phyloP scores from a whole-genome alignment of 2,329 filamentous ascomycete species.

The Hirsutella rhossiliensis region DNA sequence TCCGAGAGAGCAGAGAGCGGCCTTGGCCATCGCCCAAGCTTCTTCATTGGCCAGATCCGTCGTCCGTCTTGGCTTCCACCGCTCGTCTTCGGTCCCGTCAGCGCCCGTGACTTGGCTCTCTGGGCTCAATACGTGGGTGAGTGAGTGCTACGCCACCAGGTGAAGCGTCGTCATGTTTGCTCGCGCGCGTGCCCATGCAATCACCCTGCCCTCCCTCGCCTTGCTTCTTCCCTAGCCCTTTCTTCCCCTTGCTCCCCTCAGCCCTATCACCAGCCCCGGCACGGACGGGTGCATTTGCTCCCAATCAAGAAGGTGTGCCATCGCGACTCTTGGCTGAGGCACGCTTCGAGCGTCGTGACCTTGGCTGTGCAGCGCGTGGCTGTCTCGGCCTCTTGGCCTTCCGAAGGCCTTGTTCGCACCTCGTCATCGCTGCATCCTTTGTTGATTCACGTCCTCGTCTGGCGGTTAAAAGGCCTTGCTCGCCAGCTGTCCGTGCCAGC shows the following conservation, averaged over 20 bases:
- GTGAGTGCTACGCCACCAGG: constrained; percentile 5
- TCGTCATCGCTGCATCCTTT: neutral
- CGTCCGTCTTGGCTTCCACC: no score
- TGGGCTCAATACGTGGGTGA: constrained; percentile 2
- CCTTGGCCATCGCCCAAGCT: no score
- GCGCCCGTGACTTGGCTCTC: neutral
- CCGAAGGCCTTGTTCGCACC: neutral
- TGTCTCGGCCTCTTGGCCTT: neutral
- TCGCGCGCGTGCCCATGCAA: constrained; percentile 1
- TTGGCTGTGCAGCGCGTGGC: neutral
- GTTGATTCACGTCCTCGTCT: neutral
- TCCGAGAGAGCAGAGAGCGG: no score
- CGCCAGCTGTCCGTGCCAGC: no score
- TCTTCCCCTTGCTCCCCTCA: neutral
- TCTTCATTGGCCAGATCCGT: no score
- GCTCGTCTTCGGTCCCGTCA: neutral
- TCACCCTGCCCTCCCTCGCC: neutral
- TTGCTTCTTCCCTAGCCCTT: neutral
- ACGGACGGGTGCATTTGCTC: neutral
- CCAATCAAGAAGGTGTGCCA: neutral
- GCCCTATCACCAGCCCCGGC: neutral
- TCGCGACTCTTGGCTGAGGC: neutral
- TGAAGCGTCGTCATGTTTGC: constrained; percentile 2
- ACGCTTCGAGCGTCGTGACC: neutral
- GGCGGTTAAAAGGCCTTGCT: no score